Evolutionary conservation across 148 eudicot species (phyloP).

Genomic region (Fagopyrum homotropicum): DNA sequence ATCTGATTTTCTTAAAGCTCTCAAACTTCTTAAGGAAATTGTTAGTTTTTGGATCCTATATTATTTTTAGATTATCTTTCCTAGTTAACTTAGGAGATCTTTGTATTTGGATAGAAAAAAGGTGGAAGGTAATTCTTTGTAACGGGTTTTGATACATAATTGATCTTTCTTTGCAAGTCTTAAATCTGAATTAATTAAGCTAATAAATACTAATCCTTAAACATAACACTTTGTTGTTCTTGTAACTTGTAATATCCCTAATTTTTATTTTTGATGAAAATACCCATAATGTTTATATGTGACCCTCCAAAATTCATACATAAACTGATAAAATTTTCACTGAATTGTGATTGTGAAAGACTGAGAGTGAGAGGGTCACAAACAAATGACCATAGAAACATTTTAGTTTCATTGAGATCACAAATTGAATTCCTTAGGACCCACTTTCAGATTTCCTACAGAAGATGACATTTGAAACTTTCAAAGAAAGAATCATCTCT

Average conservation of each 20-base stretch:
- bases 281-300: background rate
- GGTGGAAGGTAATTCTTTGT: too few relatives aligned
- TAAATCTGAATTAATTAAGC: background rate
- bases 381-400: slow-evolving; percentile 3
- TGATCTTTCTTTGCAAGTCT: too few relatives aligned
- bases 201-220: background rate
- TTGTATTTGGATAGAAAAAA: too few relatives aligned
- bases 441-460: slow-evolving; percentile 1
- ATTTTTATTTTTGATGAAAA: background rate
- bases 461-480: background rate
- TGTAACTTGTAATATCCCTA: background rate
- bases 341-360: background rate
- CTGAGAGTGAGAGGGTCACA: background rate
- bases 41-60: too few relatives aligned
- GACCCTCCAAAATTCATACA: slow-evolving; percentile 8
- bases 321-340: slow-evolving; percentile 6
- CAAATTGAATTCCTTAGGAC: slow-evolving; percentile 9
- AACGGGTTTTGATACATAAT: too few relatives aligned
- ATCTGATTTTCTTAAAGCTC: too few relatives aligned
- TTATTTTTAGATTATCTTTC: too few relatives aligned
- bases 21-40: too few relatives aligned
- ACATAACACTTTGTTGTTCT: background rate
- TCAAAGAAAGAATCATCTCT: background rate
- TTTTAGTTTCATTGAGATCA: slow-evolving; percentile 3
- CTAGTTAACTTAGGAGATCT: too few relatives aligned